Conservation (phyloP, 768 basidiomycete species). For the Coprinopsis cinerea region DNA sequence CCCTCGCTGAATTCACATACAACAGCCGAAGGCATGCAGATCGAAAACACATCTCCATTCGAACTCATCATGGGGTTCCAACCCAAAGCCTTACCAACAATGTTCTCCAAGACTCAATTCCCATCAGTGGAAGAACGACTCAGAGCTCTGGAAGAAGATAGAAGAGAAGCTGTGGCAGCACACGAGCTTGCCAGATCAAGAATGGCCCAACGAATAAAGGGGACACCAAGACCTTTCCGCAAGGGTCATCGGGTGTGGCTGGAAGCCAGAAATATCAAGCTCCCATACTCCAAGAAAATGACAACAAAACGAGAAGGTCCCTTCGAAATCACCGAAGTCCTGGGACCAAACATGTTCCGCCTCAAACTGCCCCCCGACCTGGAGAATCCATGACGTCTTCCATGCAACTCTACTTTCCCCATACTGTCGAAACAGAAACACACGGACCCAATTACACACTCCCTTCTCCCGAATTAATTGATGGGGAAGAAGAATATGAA, state of each 20-base stretch:
- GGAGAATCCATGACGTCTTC: constrained; percentile 16
- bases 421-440: constrained; percentile 10
- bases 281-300: constrained; percentile 13
- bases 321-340: constrained; percentile 12
- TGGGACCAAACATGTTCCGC: constrained; percentile 15
- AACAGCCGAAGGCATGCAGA: constrained; percentile 5
- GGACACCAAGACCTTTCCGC: constrained; percentile 8
- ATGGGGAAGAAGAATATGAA: constrained; percentile 16
- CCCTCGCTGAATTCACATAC: constrained; percentile 7
- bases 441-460: constrained; percentile 10
- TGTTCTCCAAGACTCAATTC: background rate
- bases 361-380: constrained; percentile 9
- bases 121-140: constrained; percentile 1
- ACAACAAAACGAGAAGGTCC: constrained; percentile 14
- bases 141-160: background rate
- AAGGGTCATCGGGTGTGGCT: constrained; percentile 16
- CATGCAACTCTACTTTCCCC: constrained; percentile 12
- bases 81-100: constrained; percentile 4
- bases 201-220: constrained; percentile 8
- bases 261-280: constrained; percentile 12
- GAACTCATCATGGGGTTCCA: constrained; percentile 2
- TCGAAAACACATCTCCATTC: background rate
- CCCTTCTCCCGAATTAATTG: constrained; percentile 13
- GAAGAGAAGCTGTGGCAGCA: constrained; percentile 15
- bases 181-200: constrained; percentile 13